Evolutionary conservation across 1,284 basidiomycete genomes (phyloP), one percentile per base, ranked within the genome.

Genomic region (Peniophora sp.): DNA sequence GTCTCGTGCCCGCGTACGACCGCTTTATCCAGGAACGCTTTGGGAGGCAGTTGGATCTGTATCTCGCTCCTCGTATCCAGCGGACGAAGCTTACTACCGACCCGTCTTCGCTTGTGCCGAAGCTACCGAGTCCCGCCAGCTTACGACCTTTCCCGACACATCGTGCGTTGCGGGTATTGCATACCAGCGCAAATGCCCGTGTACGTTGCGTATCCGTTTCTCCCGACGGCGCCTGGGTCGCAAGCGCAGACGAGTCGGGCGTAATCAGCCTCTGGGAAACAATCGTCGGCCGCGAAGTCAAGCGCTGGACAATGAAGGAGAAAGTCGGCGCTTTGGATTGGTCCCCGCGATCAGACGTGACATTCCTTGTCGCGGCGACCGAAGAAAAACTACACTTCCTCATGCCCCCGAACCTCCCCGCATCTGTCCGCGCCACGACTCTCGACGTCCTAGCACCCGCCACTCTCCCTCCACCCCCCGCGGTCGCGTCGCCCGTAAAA

Each of bases 21-120:
- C 81, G 85, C 57, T 93, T 98, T 65, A 91, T 99, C 56, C 90
- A 96, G 66, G 89, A 99, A 62, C 82, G 94, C 48, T 98, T 99
- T 70, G 85, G 84, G 61, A 85, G 97, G 24, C 95, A 97, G 67
- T 79, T 99, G 35, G 97, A 99, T 69, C 75, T 99, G 39, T 99
- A 99, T 68, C 82, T 99, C 46, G 97, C 97, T 5, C 97, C 97
- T 36, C 82, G 97, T 48, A 85, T 97, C 59, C 88, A 94, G 58
- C 75, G 87, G 53, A 83, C 79, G 57, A 93, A 90, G 67, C 80
- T 97, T 46, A 91, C 91, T 62, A 90, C 95, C 53, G 91, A 97
- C 63, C 93, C 97, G 0, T 84, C 89, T 58, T 88, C 85, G 53
- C 76, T 99, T 23, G 85, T 99, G 48, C 97, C 97, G 39, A 95